A percentile compares a stretch with the other conserved stretches of the same genome.
These are phyloP conservation scores for Mycena haematopus DNA, from an alignment of 768 basidiomycete species.

Conservation along the genomic window DNA sequence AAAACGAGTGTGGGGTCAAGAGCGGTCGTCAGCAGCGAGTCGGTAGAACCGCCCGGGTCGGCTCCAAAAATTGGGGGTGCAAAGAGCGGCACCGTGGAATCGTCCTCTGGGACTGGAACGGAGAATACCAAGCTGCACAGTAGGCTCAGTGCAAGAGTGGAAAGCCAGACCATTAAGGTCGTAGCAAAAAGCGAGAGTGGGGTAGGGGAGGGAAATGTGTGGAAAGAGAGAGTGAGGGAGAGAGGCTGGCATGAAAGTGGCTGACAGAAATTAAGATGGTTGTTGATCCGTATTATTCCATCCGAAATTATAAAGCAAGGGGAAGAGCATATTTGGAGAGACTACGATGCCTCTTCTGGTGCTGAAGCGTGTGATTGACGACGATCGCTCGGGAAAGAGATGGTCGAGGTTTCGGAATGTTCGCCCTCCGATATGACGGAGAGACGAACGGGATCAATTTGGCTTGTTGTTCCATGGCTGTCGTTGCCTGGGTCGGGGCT, in stretches of 20 bases:
- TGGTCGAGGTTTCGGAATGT: constrained; percentile 21
- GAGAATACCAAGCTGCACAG: constrained; percentile 15
- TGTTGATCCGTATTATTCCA: not conserved
- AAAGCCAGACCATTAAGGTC: constrained; percentile 13
- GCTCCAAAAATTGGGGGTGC: not conserved
- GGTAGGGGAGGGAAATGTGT: not conserved
- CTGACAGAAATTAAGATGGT: constrained; percentile 9
- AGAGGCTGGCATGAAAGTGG: constrained; percentile 7
- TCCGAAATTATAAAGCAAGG: not conserved
- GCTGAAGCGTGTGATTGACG: constrained; percentile 7
- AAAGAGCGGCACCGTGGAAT: not conserved
- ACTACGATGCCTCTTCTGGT: not conserved
- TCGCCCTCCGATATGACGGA: constrained; percentile 30
- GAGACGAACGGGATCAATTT: constrained; percentile 26
- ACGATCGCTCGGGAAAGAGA: constrained; percentile 3
- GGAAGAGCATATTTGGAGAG: not conserved
- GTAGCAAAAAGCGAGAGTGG: not conserved
- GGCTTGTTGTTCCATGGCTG: constrained; percentile 12
- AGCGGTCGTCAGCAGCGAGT: not conserved
- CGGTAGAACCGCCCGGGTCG: not conserved
- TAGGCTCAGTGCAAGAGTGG: constrained; percentile 14
- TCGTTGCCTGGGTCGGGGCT: not conserved
- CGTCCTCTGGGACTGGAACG: constrained; percentile 16
- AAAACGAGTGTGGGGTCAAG: constrained; percentile 2
- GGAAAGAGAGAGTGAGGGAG: not conserved